Percentiles rank a stretch among this genome's conserved stretches.
These are phyloP conservation scores for Aspergillus ibericus DNA, from an alignment of 2,329 filamentous ascomycete species.

Conservation along the genomic window DNA sequence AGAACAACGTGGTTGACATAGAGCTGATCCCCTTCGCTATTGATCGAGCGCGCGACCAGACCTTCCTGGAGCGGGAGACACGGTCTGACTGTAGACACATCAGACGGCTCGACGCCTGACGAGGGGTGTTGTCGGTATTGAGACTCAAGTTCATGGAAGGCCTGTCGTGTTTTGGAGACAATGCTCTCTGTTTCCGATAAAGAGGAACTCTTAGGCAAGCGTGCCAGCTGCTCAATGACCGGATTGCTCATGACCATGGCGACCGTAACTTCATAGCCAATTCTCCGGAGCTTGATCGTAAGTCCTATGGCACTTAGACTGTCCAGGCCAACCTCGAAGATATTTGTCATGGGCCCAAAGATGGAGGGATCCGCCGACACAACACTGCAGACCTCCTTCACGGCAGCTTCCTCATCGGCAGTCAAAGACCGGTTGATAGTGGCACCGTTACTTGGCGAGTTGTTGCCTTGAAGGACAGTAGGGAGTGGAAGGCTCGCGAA, in stretches of 20 bases:
- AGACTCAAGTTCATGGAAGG: constrained; percentile 20
- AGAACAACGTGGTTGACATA: constrained; percentile 43
- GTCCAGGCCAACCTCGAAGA: constrained; percentile 42
- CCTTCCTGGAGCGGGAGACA: constrained; percentile 36
- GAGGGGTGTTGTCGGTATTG: constrained; percentile 19
- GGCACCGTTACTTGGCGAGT: not conserved
- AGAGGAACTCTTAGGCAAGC: constrained; percentile 19
- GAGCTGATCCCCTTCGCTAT: constrained; percentile 30
- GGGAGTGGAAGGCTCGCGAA: constrained; percentile 28
- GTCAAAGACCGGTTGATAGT: constrained; percentile 18
- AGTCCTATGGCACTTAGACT: constrained; percentile 40
- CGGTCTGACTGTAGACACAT: constrained; percentile 23
- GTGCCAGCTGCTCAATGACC: constrained; percentile 35
- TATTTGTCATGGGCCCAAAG: constrained; percentile 28
- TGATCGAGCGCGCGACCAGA: constrained; percentile 40
- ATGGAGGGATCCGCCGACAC: constrained; percentile 19
- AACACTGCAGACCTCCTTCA: constrained; percentile 24
- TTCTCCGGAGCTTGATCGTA: constrained; percentile 33
- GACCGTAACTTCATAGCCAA: constrained; percentile 36
- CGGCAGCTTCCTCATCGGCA: constrained; percentile 26
- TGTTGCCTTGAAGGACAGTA: constrained; percentile 24
- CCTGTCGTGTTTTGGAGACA: constrained; percentile 8
- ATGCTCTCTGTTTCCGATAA: not conserved
- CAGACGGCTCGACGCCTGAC: constrained; percentile 11
- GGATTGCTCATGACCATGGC: constrained; percentile 38